Percentiles rank a stretch among this genome's conserved stretches.
phyloP scores from a whole-genome alignment of 2,329 filamentous ascomycete species.

The Dothideomycetes sp. region DNA sequence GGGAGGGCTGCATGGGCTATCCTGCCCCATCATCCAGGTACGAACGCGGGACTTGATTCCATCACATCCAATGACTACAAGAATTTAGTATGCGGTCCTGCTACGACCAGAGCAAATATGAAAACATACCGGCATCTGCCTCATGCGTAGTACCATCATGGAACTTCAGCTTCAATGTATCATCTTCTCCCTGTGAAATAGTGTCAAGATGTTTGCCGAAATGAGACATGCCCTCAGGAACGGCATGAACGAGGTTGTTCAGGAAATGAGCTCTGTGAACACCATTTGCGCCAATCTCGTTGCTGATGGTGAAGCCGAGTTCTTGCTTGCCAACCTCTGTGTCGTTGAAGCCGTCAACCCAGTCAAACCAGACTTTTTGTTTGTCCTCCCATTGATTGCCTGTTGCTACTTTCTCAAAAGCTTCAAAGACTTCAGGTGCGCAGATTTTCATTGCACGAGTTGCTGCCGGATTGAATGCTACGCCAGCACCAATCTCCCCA shows the following conservation, averaged over 20 bases:
- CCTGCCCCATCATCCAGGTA: conserved; percentile 35
- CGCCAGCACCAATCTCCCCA: conserved; percentile 47
- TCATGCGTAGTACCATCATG: conserved; percentile 17
- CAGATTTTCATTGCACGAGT: conserved; percentile 42
- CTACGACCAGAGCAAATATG: neutral
- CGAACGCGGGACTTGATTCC: conserved; percentile 50
- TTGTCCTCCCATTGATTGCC: conserved; percentile 26
- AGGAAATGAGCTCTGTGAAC: conserved; percentile 31
- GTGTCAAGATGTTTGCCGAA: conserved; percentile 21
- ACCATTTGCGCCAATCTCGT: conserved; percentile 16
- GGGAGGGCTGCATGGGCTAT: conserved; percentile 33
- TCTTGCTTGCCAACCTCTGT: conserved; percentile 14
- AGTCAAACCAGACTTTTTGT: conserved; percentile 31
- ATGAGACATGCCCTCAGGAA: conserved; percentile 25
- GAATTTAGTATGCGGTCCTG: conserved; percentile 5
- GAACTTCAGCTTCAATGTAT: conserved; percentile 22
- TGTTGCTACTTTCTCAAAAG: conserved; percentile 33
- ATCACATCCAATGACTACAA: conserved; percentile 49
- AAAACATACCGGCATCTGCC: conserved; percentile 17
- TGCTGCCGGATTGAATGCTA: conserved; percentile 46
- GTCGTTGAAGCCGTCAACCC: conserved; percentile 23
- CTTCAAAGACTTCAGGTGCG: conserved; percentile 32
- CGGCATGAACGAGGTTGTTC: conserved; percentile 27
- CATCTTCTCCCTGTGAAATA: conserved; percentile 16
- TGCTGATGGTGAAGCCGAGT: conserved; percentile 16